Evolutionary conservation across 2,329 filamentous ascomycete genomes (phyloP), one percentile per base, ranked within the genome.

Genomic region (Botrytis medusae): DNA sequence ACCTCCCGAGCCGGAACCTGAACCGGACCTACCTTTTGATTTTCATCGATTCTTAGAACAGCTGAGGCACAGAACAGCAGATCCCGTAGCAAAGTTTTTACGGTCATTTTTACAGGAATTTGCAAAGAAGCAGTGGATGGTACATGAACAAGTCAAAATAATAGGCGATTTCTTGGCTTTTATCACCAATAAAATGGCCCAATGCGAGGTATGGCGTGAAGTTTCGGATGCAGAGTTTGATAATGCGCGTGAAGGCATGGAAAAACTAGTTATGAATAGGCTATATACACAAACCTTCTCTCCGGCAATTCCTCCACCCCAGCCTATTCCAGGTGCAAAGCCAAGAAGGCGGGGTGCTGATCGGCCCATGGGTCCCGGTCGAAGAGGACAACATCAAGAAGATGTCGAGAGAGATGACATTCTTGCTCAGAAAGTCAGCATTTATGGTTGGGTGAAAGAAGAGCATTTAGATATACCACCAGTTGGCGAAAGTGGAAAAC

Each of bases 71-170:
- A 93, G 95, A 77, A 97, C 97, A 73, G 97, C 96, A n/a, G 97
- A 99, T 79, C 96, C 97, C 1, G 95, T 99, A 2, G 97, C 97
- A 8, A 92, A 95, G 76, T 99, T 98, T 80, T 87, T 99, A 63
- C 93, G 97, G 76, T 98, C 96, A 0, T 99, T 99, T 79, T 84
- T 99, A 44, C 90, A 90, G 67, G 97, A 99, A 82, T 99, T 99
- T 83, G 93, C 91, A 51, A 99, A 98, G 85, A 93, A 95, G 78
- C 96, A 98, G 83, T 99, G 96, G 96, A 97, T 97, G 93, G 96
- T 98, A 10, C 96, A 99, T 81, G 96, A 99, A 83, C 96, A 99
- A 82, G 96, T 98, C 81, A 99, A 99, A 84, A 98, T 99, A 75
- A 97, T 99, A 75, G 90, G 93, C 77, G 97, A 99, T 81, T 99